Percentiles rank a stretch among this genome's conserved stretches.
These are phyloP conservation scores for Chenopodium berlandieri DNA, from an alignment of 148 eudicot species.

Conservation along the genomic window DNA sequence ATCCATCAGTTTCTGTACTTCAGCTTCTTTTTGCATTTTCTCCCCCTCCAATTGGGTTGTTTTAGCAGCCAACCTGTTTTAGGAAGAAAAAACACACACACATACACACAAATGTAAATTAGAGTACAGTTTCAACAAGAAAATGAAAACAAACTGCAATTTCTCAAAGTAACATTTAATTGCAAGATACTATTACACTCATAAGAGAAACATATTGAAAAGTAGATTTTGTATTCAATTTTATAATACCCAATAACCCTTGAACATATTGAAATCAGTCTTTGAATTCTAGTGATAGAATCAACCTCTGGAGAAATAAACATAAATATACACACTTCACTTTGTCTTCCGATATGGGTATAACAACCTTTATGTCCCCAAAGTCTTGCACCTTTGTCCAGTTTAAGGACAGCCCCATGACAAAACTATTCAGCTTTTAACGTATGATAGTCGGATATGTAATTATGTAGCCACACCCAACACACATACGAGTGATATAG, in stretches of 20 bases:
- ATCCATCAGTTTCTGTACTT: conserved; percentile 89
- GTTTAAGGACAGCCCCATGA: too few relatives aligned
- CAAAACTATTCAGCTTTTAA: too few relatives aligned
- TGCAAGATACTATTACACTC: background rate
- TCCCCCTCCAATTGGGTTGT: conserved; percentile 80
- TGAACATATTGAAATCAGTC: too few relatives aligned
- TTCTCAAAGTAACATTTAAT: background rate
- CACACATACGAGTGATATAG: too few relatives aligned
- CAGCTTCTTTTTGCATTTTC: conserved; percentile 80
- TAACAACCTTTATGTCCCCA: too few relatives aligned
- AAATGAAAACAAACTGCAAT: background rate
- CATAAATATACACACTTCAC: too few relatives aligned
- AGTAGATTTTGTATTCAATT: background rate
- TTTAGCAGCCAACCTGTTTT: conserved; percentile 66
- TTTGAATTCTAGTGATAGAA: too few relatives aligned
- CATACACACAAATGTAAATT: background rate
- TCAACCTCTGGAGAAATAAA: too few relatives aligned
- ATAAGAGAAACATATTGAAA: background rate
- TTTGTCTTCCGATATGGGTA: too few relatives aligned
- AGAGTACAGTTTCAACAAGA: background rate
- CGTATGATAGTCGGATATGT: too few relatives aligned
- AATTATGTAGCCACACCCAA: too few relatives aligned
- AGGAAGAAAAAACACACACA: background rate
- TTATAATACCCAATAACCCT: background rate
- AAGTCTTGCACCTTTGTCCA: too few relatives aligned